Conservation (phyloP, 345 rosid genomes). For the Tarenaya hassleriana region DNA sequence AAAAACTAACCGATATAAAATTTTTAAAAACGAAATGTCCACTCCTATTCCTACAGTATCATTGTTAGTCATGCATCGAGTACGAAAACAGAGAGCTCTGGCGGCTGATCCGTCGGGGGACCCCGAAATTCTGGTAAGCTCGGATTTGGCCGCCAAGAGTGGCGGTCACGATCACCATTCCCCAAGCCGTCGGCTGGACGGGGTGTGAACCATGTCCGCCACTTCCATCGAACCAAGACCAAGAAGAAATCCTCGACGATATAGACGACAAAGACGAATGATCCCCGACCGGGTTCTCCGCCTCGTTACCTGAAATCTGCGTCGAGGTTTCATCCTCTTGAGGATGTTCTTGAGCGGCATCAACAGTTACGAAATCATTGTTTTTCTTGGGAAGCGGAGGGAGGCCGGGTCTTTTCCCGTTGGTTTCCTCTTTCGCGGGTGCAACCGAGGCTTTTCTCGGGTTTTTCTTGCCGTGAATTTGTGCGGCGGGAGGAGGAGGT, state of each 20-base stretch:
- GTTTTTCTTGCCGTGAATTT: conserved; percentile 40
- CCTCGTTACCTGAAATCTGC: conserved; percentile 33
- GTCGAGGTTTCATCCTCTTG: conserved; percentile 28
- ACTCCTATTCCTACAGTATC: too few species aligned
- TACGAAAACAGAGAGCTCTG: conserved; percentile 34
- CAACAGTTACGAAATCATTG: too few species aligned
- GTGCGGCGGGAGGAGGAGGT: conserved; percentile 42
- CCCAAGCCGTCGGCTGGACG: conserved; percentile 77
- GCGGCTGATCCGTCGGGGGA: conserved; percentile 65
- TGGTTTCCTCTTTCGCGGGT: too few species aligned
- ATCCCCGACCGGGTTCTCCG: conserved; percentile 17
- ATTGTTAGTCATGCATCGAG: too few species aligned
- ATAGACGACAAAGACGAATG: conserved; percentile 32
- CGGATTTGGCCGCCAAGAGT: conserved; percentile 78
- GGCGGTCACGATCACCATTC: conserved; percentile 87
- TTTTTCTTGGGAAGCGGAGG: conserved; percentile 86
- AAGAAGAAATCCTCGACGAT: conserved; percentile 44
- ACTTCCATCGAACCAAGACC: conserved; percentile 64
- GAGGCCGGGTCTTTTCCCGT: too few species aligned
- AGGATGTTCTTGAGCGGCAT: conserved; percentile 44
- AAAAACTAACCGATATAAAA: too few species aligned
- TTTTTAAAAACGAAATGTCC: too few species aligned
- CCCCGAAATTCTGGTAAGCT: conserved; percentile 76
- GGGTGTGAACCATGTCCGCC: conserved; percentile 34
- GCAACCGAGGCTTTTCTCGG: too few species aligned